Base-by-base conservation (phyloP, 1,284 basidiomycete genomes). In the Ceratobasidium sp. region DNA sequence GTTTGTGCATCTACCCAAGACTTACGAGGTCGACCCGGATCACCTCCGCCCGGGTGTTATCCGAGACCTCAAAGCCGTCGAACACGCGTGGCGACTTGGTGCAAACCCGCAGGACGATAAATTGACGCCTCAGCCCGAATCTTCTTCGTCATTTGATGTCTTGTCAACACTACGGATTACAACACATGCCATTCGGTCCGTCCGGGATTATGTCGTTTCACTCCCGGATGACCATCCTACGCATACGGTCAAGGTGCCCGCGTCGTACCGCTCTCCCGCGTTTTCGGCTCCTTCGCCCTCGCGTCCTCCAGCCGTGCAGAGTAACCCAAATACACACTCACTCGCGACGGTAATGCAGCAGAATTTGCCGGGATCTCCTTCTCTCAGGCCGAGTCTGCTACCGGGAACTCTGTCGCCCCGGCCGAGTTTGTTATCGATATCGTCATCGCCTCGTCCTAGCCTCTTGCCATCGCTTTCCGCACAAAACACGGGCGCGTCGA, bases 191-290 rank as follows among this genome's bases (percentile, higher is more conserved):
- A 88, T 95, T 73, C 88, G 93, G 46, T 89, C 90, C 29, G 90
- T 93, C 39, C 87, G 93, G 27, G 93, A 93, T 80, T 94, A 94
- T 80, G 83, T 93, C 34, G 83, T 94, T 34, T 89, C 91, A 0
- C 86, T 94, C 19, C 93, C 92, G 0, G 90, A 92, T 79, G 92
- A 93, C 43, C 64, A 77, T 49, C 62, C 75, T 11, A 74, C 64
- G n/a, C 43, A 59, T 34, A 48, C 41, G 19, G 53, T 24, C 41
- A 71, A 59, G 27, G 27, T 14, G 1, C 27, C 29, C 5, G 68
- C 37, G 13, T 39, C 56, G 37, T 71, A 71, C 22, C 34, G 68
- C 14, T 59, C 53, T 13, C 46, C 68, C 11, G 68, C 56, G 39
- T 71, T 59, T 46, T 39, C 54, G n/a, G 68, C 68, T 24, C 68